Percentiles rank a stretch among this genome's conserved stretches.
phyloP scores from a whole-genome alignment of 176 grass and related monocot species.

The Puccinellia tenuiflora region DNA sequence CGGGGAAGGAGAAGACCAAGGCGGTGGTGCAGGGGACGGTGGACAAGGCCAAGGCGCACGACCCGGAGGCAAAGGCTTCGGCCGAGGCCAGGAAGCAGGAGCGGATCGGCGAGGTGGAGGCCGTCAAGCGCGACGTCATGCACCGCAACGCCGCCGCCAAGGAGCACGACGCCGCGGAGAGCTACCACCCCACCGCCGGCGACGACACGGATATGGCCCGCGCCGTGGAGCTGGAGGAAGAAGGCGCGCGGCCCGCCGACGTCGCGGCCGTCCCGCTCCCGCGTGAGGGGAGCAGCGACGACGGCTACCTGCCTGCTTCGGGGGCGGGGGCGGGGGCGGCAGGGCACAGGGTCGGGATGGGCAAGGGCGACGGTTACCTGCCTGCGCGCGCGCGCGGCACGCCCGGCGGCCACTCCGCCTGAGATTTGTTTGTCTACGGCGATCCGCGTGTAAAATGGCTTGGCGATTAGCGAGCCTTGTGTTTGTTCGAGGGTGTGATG shows the following conservation, averaged over 20 bases:
- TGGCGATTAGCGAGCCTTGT: background rate
- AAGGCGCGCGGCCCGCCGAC: background rate
- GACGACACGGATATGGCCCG: background rate
- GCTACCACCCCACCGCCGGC: background rate
- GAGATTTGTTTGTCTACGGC: background rate
- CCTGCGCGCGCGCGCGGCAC: background rate
- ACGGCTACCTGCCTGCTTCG: background rate
- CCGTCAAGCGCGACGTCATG: constrained; percentile 25
- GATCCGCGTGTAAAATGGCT: background rate
- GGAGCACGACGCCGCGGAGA: background rate
- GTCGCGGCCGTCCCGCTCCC: background rate
- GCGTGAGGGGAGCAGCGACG: background rate
- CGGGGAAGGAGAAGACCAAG: constrained; percentile 43
- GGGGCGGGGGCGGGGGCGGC: background rate
- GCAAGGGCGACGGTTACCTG: background rate
- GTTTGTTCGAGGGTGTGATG: background rate
- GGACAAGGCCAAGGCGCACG: constrained; percentile 25
- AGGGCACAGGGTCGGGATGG: too few species aligned
- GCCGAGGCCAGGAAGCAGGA: constrained; percentile 25
- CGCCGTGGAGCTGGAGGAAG: background rate
- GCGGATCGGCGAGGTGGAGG: constrained; percentile 31
- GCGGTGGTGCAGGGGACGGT: constrained; percentile 31
- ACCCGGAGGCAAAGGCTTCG: constrained; percentile 11
- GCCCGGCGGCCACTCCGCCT: background rate
- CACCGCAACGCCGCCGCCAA: constrained; percentile 27